Base-by-base conservation (phyloP, 352 stramenopile species). In the Phytophthora tubulina region DNA sequence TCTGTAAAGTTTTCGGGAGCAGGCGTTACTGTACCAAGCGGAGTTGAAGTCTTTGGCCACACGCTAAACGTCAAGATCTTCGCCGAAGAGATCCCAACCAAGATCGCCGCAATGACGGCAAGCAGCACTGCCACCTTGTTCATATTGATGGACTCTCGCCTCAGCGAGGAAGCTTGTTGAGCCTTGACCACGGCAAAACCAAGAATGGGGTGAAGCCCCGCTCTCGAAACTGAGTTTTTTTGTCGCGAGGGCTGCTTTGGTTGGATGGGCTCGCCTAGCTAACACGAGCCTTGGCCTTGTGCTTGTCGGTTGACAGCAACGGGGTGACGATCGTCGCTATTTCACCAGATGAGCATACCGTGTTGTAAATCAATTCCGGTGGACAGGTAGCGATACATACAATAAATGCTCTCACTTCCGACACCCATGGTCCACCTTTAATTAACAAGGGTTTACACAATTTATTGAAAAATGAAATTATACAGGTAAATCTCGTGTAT, bases 361-460 rank as follows among this genome's bases (percentile, higher is more conserved):
- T 65, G 53, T 59, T 70, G 63, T 65, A 70, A 65, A 70, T 53
- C 63, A 52, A 59, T 70, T 65, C 63, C 63, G 63, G 53, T 65
- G 63, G 44, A 66, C 42, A 67, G 31, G 17, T 51, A 44, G 36
- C 21, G 59, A 54, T 63, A 62, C 61, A 60, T 48, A n/a, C n/a
- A n/a, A 14, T 35, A n/a, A n/a, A n/a, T n/a, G n/a, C n/a, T n/a
- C n/a, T n/a, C n/a, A n/a, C n/a, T n/a, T n/a, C n/a, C n/a, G n/a
- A n/a, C n/a, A n/a, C n/a, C n/a, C n/a, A n/a, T n/a, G n/a, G n/a
- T n/a, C n/a, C n/a, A n/a, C n/a, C n/a, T n/a, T n/a, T n/a, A n/a
- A n/a, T n/a, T n/a, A n/a, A n/a, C n/a, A n/a, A n/a, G n/a, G n/a
- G n/a, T n/a, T n/a, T n/a, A n/a, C n/a, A n/a, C n/a, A n/a, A n/a